phyloP scores from a whole-genome alignment of 2,329 filamentous ascomycete genomes.

The Fusarium pilosicola region DNA sequence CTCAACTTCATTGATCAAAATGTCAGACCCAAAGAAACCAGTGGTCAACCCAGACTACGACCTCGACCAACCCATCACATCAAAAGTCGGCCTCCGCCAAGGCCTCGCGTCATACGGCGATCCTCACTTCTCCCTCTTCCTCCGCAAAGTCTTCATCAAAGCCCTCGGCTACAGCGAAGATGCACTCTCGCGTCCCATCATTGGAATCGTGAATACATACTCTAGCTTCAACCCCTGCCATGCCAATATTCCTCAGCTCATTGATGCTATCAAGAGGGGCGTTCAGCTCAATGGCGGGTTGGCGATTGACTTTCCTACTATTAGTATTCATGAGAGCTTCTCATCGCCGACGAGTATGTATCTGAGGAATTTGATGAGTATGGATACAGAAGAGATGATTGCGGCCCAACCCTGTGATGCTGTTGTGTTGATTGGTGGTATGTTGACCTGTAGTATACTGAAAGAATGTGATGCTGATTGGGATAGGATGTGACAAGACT shows the following conservation, averaged over 20 bases:
- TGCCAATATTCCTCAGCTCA: conserved; percentile 75
- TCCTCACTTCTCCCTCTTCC: conserved; percentile 77
- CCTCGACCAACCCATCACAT: conserved; percentile 63
- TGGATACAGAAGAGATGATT: conserved; percentile 85
- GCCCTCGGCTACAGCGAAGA: conserved; percentile 79
- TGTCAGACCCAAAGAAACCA: conserved; percentile 16
- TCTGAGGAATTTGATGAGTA: conserved; percentile 78
- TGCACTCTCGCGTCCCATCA: conserved; percentile 73
- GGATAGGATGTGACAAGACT: conserved; percentile 76
- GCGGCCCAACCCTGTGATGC: conserved; percentile 76
- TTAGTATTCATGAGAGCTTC: conserved; percentile 77
- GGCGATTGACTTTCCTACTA: conserved; percentile 78
- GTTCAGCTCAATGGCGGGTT: conserved; percentile 74
- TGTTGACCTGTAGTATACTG: too few species aligned
- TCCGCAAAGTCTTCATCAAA: conserved; percentile 82
- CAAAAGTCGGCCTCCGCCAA: conserved; percentile 66
- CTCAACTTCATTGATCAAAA: not conserved
- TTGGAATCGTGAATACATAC: conserved; percentile 80
- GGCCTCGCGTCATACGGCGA: conserved; percentile 77
- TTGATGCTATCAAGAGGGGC: conserved; percentile 76
- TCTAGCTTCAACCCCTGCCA: conserved; percentile 81
- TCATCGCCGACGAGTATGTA: conserved; percentile 79
- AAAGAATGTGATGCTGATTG: too few species aligned
- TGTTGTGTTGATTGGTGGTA: conserved; percentile 73
- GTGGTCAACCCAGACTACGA: conserved; percentile 66